These are phyloP conservation scores for Pittosporum tobira DNA, from an alignment of 129 eudicot genomes.

Conservation along the genomic window DNA sequence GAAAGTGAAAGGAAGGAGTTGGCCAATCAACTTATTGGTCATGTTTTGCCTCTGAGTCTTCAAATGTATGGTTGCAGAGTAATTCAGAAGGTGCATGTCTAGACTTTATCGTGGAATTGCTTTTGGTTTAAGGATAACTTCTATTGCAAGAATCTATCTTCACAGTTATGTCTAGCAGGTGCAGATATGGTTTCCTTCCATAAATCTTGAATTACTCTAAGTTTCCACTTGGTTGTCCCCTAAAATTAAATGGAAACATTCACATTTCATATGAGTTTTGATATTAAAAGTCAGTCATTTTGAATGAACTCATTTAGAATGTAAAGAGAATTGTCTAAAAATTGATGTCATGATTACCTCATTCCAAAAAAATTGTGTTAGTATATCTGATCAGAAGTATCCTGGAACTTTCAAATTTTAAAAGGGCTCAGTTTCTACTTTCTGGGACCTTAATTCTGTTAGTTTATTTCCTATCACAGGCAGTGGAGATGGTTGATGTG, in stretches of 20 bases:
- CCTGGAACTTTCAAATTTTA: neutral
- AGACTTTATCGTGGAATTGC: conserved; percentile 5
- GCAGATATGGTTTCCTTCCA: neutral
- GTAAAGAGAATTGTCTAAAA: no score
- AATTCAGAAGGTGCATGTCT: conserved; percentile 64
- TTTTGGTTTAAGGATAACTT: neutral
- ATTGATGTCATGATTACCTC: neutral
- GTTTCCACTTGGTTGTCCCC: no score
- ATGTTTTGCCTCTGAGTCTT: conserved; percentile 83
- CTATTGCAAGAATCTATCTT: conserved; percentile 9
- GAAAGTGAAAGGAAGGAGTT: conserved; percentile 68
- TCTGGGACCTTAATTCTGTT: neutral
- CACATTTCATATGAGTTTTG: no score
- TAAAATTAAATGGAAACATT: no score
- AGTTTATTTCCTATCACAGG: conserved; percentile 26
- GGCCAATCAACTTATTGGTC: conserved; percentile 58
- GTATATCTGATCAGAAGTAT: neutral
- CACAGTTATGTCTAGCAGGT: neutral
- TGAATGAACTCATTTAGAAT: no score
- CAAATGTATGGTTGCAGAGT: conserved; percentile 98
- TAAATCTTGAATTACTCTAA: no score
- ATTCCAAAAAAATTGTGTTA: neutral
- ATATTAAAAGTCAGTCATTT: no score
- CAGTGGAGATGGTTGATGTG: conserved; percentile 59
- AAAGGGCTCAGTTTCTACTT: neutral